These are phyloP conservation scores for Spathaspora girioi DNA, from an alignment of 805 yeast species.

Conservation along the genomic window DNA sequence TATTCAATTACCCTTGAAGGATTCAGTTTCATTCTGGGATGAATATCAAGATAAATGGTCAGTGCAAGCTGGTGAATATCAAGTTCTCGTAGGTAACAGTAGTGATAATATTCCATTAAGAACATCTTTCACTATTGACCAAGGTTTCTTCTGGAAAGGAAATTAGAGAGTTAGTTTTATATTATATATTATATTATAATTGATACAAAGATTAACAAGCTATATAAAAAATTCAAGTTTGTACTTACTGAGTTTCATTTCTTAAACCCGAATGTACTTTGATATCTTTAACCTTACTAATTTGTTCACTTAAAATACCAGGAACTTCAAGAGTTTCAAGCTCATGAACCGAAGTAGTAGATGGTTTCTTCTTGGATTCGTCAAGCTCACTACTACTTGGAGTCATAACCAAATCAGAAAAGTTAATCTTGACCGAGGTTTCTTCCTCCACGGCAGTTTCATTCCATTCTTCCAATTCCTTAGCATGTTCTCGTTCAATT, in stretches of 20 bases:
- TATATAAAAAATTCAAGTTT: not conserved
- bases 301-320: conserved; percentile 42
- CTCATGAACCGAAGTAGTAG: conserved; percentile 19
- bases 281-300: conserved; percentile 35
- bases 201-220: not conserved
- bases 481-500: conserved; percentile 72
- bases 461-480: conserved; percentile 76
- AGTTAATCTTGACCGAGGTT: conserved; percentile 29
- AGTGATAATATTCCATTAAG: conserved; percentile 14
- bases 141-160: conserved; percentile 10
- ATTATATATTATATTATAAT: no score
- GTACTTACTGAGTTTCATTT: not conserved
- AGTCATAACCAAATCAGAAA: conserved; percentile 44
- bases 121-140: conserved; percentile 12
- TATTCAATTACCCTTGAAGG: conserved; percentile 18
- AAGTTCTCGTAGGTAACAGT: conserved; percentile 21
- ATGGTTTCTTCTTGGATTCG: conserved; percentile 4
- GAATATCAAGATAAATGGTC: conserved; percentile 24
- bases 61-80: conserved; percentile 21
- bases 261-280: not conserved
- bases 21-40: conserved; percentile 27
- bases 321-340: conserved; percentile 52
- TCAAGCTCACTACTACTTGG: conserved; percentile 26
- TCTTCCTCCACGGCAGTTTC: conserved; percentile 37
- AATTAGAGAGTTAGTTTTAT: no score